These are phyloP conservation scores for Gastrodia elata DNA, from an alignment of 106 monocot species.

Conservation along the genomic window DNA sequence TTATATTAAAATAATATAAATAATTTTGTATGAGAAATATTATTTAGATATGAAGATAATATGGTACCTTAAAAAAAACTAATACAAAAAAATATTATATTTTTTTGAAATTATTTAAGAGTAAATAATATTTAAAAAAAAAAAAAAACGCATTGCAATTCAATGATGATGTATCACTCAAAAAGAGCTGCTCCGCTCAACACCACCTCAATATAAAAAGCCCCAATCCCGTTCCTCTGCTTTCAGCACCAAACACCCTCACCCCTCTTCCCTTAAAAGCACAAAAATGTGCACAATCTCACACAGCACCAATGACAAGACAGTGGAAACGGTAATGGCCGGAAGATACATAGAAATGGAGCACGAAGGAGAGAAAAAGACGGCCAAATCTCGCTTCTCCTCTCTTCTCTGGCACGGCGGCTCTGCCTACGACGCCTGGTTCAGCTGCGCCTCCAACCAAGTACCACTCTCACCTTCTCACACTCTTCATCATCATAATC, in stretches of 20 bases:
- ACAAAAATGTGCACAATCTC: constrained; percentile 16
- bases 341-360: constrained; percentile 76
- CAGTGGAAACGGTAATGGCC: constrained; percentile 42
- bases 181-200: neutral
- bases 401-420: constrained; percentile 68
- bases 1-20: no score
- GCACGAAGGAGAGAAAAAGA: constrained; percentile 30
- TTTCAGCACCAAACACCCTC: neutral
- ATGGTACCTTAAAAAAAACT: no score
- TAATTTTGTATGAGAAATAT: neutral
- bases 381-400: constrained; percentile 53
- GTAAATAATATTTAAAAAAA: no score
- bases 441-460: constrained; percentile 80
- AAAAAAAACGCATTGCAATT: no score
- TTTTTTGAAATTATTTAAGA: no score
- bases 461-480: constrained; percentile 6
- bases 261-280: neutral
- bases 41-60: neutral
- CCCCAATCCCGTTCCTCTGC: neutral
- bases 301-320: constrained; percentile 37
- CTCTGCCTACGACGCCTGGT: constrained; percentile 74
- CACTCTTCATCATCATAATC: neutral
- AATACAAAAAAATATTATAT: no score
- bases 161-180: no score
- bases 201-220: neutral